Conservation (phyloP, 495 filamentous ascomycete species). For the Aspergillus sclerotiicarbonarius region DNA sequence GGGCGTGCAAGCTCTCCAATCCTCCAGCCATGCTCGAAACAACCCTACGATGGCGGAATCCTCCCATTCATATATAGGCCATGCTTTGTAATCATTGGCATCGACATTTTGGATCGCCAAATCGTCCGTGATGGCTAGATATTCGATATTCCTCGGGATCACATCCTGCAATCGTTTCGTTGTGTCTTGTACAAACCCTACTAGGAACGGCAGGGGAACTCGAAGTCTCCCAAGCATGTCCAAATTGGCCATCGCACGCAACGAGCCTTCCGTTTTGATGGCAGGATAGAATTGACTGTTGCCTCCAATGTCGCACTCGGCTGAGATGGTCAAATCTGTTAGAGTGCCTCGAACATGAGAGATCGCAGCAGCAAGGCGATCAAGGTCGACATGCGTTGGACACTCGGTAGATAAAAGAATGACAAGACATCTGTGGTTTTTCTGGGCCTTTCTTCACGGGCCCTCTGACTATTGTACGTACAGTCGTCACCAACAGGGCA, state of each 20-base stretch:
- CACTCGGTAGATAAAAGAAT: no score
- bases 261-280: no score
- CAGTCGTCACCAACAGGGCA: no score
- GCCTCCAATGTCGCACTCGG: no score
- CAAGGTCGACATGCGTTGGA: no score
- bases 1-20: conserved; percentile 14
- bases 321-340: no score
- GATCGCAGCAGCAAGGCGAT: no score
- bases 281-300: no score
- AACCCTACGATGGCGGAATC: conserved; percentile 10
- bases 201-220: conserved; percentile 7
- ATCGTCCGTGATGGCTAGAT: conserved; percentile 4
- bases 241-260: neutral
- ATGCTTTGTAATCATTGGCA: neutral
- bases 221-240: conserved; percentile 7
- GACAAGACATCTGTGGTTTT: no score
- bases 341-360: no score
- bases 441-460: no score
- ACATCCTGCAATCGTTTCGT: conserved; percentile 8
- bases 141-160: conserved; percentile 9
- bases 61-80: conserved; percentile 6
- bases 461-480: no score
- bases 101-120: neutral
- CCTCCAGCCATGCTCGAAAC: conserved; percentile 17
- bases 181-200: conserved; percentile 6